phyloP scores from a whole-genome alignment of 805 yeast species.

The Saturnispora halmiae region DNA sequence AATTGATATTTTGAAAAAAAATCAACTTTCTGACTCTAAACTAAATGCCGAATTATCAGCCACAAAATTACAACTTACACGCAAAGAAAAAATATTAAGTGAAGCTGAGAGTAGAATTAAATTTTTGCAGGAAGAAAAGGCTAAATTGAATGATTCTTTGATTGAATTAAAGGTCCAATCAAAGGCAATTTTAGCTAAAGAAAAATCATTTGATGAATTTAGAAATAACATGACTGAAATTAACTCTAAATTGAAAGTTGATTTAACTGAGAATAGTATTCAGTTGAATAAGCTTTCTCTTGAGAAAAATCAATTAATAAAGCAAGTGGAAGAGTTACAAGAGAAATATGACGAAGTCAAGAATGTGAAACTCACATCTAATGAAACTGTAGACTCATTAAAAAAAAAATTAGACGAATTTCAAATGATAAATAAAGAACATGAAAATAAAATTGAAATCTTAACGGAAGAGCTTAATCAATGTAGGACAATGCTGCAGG shows the following conservation, averaged over 20 bases:
- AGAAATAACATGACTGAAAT: slow-evolving; percentile 34
- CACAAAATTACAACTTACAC: slow-evolving; percentile 34
- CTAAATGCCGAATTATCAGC: slow-evolving; percentile 42
- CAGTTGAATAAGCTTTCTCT: slow-evolving; percentile 35
- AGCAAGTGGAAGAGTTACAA: slow-evolving; percentile 33
- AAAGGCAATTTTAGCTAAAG: slow-evolving; percentile 32
- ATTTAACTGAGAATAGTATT: slow-evolving; percentile 27
- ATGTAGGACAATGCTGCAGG: slow-evolving; percentile 61
- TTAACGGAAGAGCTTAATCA: slow-evolving; percentile 81
- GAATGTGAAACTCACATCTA: slow-evolving; percentile 20
- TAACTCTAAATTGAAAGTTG: slow-evolving; percentile 32
- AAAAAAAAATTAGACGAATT: slow-evolving; percentile 70
- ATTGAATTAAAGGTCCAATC: slow-evolving; percentile 34
- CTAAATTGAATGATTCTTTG: slow-evolving; percentile 31
- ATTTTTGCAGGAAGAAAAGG: slow-evolving; percentile 32
- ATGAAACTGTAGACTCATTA: slow-evolving; percentile 38
- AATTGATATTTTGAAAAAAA: slow-evolving; percentile 32
- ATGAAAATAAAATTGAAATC: slow-evolving; percentile 48
- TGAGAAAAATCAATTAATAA: slow-evolving; percentile 34
- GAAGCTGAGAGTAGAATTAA: slow-evolving; percentile 32
- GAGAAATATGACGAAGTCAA: slow-evolving; percentile 32
- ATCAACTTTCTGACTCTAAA: slow-evolving; percentile 34
- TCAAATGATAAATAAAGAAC: slow-evolving; percentile 56
- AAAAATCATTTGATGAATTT: slow-evolving; percentile 30
- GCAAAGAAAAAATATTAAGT: slow-evolving; percentile 35